These are phyloP conservation scores for Candida rishiriensis DNA, from an alignment of 805 yeast species.

Conservation along the genomic window DNA sequence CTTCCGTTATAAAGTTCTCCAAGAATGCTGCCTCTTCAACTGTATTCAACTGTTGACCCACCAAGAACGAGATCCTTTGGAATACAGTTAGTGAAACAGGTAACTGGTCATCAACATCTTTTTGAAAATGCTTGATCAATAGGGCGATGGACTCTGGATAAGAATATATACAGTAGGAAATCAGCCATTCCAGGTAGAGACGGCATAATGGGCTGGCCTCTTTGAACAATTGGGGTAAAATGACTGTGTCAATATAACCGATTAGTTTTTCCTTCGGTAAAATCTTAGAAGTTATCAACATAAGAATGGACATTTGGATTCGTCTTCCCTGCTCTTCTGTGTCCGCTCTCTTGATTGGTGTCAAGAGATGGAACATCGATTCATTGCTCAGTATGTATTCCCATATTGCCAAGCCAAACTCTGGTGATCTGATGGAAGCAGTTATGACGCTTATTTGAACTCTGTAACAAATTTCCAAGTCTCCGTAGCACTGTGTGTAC, in stretches of 20 bases:
- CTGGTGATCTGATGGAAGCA: conserved; percentile 27
- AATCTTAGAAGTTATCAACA: conserved; percentile 40
- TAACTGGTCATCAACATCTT: conserved; percentile 32
- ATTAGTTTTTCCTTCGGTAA: conserved; percentile 24
- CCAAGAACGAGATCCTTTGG: conserved; percentile 57
- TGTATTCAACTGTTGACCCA: conserved; percentile 38
- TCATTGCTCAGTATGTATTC: conserved; percentile 35
- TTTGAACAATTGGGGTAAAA: conserved; percentile 37
- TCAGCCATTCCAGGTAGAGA: conserved; percentile 74
- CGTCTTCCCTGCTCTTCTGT: conserved; percentile 68
- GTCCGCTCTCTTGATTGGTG: conserved; percentile 54
- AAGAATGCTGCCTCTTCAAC: conserved; percentile 31
- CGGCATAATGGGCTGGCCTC: conserved; percentile 82
- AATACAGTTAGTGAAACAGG: conserved; percentile 59
- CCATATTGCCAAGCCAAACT: conserved; percentile 32
- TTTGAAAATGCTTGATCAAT: conserved; percentile 18
- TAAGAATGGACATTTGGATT: conserved; percentile 49
- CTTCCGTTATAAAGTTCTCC: conserved; percentile 40
- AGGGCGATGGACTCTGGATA: conserved; percentile 22
- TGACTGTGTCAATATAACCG: conserved; percentile 20
- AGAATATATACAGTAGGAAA: conserved; percentile 41
- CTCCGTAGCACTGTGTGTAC: conserved; percentile 52
- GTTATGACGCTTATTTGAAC: conserved; percentile 47
- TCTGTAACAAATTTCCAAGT: conserved; percentile 50
- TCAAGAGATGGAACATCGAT: conserved; percentile 38